Evolutionary conservation across 2,329 filamentous ascomycete genomes (phyloP).

Genomic region (Colletotrichum brevisporum): DNA sequence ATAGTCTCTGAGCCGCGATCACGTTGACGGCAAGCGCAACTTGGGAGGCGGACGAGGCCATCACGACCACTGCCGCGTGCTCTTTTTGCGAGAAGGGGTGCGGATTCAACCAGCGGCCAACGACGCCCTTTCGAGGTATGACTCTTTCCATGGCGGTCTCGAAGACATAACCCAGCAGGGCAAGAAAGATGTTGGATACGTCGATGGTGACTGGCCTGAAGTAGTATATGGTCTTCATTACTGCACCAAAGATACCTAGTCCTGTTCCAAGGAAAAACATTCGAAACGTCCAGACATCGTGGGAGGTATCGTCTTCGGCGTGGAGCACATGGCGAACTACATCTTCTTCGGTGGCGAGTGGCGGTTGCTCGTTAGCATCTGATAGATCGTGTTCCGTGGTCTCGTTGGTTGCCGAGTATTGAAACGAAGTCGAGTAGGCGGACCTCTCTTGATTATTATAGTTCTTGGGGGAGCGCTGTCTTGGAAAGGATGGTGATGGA

Average conservation of each 20-base stretch:
- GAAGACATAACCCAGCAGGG: background rate
- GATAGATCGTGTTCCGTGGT: background rate
- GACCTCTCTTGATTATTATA: too few relatives aligned
- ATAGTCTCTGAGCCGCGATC: background rate
- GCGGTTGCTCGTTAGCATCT: background rate
- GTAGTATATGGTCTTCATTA: background rate
- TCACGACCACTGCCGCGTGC: background rate
- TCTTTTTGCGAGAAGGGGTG: constrained; percentile 2
- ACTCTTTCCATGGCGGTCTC: background rate
- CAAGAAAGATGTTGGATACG: background rate
- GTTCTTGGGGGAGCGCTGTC: too few relatives aligned
- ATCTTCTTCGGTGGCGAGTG: background rate
- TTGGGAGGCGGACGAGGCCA: background rate
- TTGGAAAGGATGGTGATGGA: too few relatives aligned
- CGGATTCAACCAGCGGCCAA: background rate
- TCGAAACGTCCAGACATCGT: background rate
- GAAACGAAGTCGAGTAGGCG: background rate
- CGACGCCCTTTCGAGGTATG: background rate
- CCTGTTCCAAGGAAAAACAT: constrained; percentile 1
- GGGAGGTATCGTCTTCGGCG: background rate
- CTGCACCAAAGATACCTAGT: background rate
- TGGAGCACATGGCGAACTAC: background rate
- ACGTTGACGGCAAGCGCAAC: background rate
- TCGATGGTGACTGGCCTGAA: constrained; percentile 1
- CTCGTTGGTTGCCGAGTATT: background rate